Base-by-base conservation (phyloP, 2,329 filamentous ascomycete species). In the Diaporthe sp. region DNA sequence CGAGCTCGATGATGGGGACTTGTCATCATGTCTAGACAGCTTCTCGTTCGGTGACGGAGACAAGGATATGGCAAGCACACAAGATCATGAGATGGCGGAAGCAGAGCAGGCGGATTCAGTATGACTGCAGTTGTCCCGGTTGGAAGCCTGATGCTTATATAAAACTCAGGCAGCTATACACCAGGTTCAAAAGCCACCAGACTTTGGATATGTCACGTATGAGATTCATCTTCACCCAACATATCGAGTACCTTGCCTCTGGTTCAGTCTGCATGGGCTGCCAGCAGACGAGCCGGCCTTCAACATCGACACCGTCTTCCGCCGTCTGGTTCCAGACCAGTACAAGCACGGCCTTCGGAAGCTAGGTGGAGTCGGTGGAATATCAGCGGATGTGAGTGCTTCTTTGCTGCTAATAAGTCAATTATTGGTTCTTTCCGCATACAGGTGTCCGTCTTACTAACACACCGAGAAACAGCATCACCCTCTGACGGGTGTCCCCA, bases 201-300 rank as follows among this genome's bases (percentile, higher is more conserved):
- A 83, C 75, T 81, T 82, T 76, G 84, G 85, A 72, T 85, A 87
- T 78, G 90, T 94, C 77, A 88, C 89, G 75, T 96, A 95, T 84
- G 92, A 95, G 82, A 91, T 96, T 79, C 89, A 94, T 80, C 87
- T 94, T 76, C 94, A 95, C 78, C 90, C 92, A 72, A 94, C 92
- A 73, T 96, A 96, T 83, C 89, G 89, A 76, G 90, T 93, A 60
- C 94, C 94, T 12, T 93, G 94, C 75, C 87, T 96, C 73, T 96
- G 94, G 90, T 95, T 96, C 85, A 90, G 86, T 71, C 83, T 95
- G 79, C 89, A 90, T 77, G 87, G 89, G 75, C 84, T 91, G 74
- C 88, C 89, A 25, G 83, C 85, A 64, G 86, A 87, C 74, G 90
- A 92, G 77, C 85, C 87, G 52, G 83, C 90, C 17, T 88, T 92